A percentile compares a stretch with the other conserved stretches of the same genome.
phyloP scores from a whole-genome alignment of 2,329 filamentous ascomycete species.

The Sporothrix protearum region DNA sequence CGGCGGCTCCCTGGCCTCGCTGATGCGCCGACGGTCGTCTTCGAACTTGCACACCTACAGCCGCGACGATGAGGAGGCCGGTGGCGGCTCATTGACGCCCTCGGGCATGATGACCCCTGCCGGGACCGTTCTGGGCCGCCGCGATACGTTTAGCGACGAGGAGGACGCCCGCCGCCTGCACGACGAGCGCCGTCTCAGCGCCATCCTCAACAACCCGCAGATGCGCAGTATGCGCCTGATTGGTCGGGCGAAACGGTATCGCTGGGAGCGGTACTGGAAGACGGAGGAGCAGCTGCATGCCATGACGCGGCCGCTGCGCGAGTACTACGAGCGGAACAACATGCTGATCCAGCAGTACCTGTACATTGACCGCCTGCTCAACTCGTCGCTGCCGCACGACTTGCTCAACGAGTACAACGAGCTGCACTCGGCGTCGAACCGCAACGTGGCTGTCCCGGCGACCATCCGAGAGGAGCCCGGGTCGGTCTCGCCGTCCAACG shows the following conservation, averaged over 20 bases:
- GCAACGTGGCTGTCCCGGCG: constrained; percentile 59
- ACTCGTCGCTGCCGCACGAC: constrained; percentile 88
- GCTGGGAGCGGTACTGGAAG: constrained; percentile 85
- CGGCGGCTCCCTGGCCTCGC: constrained; percentile 36
- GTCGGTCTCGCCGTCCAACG: constrained; percentile 34
- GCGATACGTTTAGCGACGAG: constrained; percentile 34
- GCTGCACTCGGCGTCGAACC: constrained; percentile 53
- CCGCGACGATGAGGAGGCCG: constrained; percentile 30
- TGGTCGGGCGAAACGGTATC: constrained; percentile 80
- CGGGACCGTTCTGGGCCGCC: constrained; percentile 23
- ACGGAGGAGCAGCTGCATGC: constrained; percentile 67
- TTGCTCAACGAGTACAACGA: constrained; percentile 85
- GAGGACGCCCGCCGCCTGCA: constrained; percentile 46
- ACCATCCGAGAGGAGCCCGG: constrained; percentile 69
- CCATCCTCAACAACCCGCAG: constrained; percentile 62
- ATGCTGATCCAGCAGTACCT: constrained; percentile 85
- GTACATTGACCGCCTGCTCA: constrained; percentile 86
- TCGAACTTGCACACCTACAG: constrained; percentile 25
- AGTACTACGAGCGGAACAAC: constrained; percentile 89
- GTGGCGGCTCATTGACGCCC: constrained; percentile 10
- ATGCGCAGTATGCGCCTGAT: constrained; percentile 83
- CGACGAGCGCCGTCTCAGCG: constrained; percentile 58
- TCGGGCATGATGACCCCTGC: constrained; percentile 19
- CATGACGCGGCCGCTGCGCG: constrained; percentile 71
- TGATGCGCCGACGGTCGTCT: constrained; percentile 49